These are phyloP conservation scores for Alternaria gansuensis DNA, from an alignment of 2,329 filamentous ascomycete species.

Conservation along the genomic window DNA sequence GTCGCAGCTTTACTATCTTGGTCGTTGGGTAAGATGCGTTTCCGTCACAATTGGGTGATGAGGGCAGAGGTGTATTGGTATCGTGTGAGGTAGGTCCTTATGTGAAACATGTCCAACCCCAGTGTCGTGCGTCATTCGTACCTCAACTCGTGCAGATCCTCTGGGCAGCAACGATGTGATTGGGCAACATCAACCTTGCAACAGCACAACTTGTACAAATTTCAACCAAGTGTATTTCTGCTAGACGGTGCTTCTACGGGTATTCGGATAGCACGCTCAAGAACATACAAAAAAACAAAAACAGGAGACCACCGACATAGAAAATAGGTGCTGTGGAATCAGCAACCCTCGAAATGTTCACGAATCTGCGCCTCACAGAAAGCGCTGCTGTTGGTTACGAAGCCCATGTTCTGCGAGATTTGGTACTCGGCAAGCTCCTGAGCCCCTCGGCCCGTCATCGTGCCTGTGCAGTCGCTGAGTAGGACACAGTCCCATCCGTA, in stretches of 20 bases:
- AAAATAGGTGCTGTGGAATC: not conserved
- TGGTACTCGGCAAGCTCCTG: conserved; percentile 55
- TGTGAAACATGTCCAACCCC: conserved; percentile 25
- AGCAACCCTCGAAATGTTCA: conserved; percentile 13
- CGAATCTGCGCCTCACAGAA: conserved; percentile 38
- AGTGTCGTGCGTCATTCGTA: conserved; percentile 38
- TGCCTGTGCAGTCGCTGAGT: conserved; percentile 54
- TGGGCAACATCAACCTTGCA: conserved; percentile 17
- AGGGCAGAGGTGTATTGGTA: conserved; percentile 4
- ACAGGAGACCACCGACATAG: not conserved
- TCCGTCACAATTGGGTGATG: not conserved
- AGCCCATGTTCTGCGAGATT: conserved; percentile 56
- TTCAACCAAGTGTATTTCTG: conserved; percentile 15
- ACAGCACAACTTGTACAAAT: conserved; percentile 4
- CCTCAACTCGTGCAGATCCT: conserved; percentile 38
- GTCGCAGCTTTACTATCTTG: not conserved
- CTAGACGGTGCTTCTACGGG: conserved; percentile 12
- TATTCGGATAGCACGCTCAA: conserved; percentile 16
- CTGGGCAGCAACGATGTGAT: conserved; percentile 22
- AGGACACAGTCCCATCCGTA: conserved; percentile 56
- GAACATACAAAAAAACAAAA: not conserved
- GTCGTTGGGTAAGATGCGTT: not conserved
- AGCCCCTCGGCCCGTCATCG: conserved; percentile 53
- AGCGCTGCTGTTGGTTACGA: conserved; percentile 52
- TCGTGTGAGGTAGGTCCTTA: conserved; percentile 28